phyloP scores from a whole-genome alignment of 805 yeast species.

The Starmerella vitae region DNA sequence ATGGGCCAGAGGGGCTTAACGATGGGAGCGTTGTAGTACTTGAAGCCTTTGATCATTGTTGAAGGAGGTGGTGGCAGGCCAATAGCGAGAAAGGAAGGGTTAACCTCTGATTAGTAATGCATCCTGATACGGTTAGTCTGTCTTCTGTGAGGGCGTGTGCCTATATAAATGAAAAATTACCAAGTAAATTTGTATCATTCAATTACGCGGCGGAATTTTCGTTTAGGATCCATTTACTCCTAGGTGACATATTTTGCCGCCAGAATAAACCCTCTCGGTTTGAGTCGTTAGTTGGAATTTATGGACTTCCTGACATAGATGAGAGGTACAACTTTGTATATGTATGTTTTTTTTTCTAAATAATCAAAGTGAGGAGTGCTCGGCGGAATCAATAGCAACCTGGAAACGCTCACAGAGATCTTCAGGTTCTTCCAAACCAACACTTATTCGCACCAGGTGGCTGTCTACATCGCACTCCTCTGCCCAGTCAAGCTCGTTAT shows the following conservation, averaged over 20 bases:
- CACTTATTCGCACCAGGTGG: slow-evolving; percentile 62
- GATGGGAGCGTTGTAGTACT: slow-evolving; percentile 39
- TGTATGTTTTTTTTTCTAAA: no score
- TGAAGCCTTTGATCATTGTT: slow-evolving; percentile 21
- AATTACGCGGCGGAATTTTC: neutral
- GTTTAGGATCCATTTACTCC: neutral
- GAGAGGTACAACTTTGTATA: slow-evolving; percentile 12
- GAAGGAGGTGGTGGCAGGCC: slow-evolving; percentile 1
- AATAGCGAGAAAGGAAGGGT: slow-evolving; percentile 1
- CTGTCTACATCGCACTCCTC: slow-evolving; percentile 73
- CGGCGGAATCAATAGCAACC: slow-evolving; percentile 35
- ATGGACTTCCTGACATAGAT: slow-evolving; percentile 16
- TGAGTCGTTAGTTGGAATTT: slow-evolving; percentile 17
- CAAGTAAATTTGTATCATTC: slow-evolving; percentile 6
- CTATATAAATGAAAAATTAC: no score
- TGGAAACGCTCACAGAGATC: slow-evolving; percentile 40
- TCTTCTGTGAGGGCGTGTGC: no score
- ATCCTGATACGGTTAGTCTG: no score
- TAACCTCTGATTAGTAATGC: no score
- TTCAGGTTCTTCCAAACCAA: slow-evolving; percentile 66
- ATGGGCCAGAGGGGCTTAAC: slow-evolving; percentile 79
- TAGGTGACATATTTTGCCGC: slow-evolving; percentile 12
- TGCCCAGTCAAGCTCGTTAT: slow-evolving; percentile 63
- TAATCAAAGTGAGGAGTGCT: slow-evolving; percentile 8
- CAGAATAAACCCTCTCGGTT: slow-evolving; percentile 16